A percentile compares a stretch with the other conserved stretches of the same genome.
Conservation (phyloP, 1,284 basidiomycete species). For the Ceratobasidium sp. region DNA sequence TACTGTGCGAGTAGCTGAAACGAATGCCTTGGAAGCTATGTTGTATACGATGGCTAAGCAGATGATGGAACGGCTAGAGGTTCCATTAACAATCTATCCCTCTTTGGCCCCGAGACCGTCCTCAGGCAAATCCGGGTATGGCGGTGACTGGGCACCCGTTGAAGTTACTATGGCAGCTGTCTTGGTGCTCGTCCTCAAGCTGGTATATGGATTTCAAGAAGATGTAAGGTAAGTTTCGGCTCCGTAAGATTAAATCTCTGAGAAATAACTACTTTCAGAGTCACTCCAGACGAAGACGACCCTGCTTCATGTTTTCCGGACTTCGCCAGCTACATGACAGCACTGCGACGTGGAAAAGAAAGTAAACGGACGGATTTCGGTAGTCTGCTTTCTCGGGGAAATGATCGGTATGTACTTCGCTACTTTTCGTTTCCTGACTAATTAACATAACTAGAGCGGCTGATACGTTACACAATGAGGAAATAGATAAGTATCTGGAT, state of each 20-base stretch:
- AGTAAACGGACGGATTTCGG: conserved; percentile 45
- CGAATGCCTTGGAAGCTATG: conserved; percentile 58
- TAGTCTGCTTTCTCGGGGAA: not conserved
- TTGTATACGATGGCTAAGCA: conserved; percentile 72
- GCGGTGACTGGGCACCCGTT: conserved; percentile 70
- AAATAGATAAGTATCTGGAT: conserved; percentile 72
- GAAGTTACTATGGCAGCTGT: conserved; percentile 76
- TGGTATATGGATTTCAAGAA: conserved; percentile 70
- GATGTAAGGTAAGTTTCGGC: not conserved
- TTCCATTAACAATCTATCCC: conserved; percentile 70
- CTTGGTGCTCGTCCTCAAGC: conserved; percentile 78
- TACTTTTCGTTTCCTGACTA: not conserved
- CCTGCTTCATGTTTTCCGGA: conserved; percentile 72
- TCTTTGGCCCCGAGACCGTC: conserved; percentile 58
- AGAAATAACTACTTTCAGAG: not conserved
- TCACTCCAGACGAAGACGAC: conserved; percentile 58
- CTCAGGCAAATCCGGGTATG: conserved; percentile 42
- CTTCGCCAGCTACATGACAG: conserved; percentile 63
- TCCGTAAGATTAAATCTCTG: not conserved
- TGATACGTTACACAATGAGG: conserved; percentile 63
- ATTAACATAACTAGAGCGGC: conserved; percentile 60
- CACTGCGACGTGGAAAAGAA: conserved; percentile 57
- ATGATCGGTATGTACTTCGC: not conserved
- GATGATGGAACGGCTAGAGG: conserved; percentile 64
- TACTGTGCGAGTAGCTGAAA: not conserved